These are phyloP conservation scores for Vigna mungo DNA, from an alignment of 306 rosid genomes.

Conservation along the genomic window DNA sequence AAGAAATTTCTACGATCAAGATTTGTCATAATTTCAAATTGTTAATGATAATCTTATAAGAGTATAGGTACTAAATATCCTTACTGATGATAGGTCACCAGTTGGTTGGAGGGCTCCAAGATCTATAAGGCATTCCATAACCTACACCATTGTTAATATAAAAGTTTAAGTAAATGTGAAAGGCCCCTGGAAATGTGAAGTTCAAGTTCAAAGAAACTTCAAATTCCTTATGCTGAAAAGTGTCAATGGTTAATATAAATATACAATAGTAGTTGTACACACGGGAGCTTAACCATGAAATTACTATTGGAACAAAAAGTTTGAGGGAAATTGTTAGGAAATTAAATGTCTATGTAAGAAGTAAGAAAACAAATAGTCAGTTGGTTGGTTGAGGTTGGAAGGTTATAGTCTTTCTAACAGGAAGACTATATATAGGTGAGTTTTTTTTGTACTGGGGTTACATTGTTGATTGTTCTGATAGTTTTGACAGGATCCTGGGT, in stretches of 20 bases:
- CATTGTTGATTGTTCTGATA: too few species aligned
- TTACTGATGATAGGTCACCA: constrained; percentile 78
- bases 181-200: not conserved
- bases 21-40: constrained; percentile 6
- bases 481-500: too few species aligned
- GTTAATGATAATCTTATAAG: constrained; percentile 6
- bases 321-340: constrained; percentile 1
- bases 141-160: constrained; percentile 56
- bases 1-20: constrained; percentile 14
- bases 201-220: not conserved
- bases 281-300: not conserved
- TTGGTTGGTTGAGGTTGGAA: too few species aligned
- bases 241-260: not conserved
- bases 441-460: too few species aligned
- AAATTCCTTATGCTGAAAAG: constrained; percentile 20
- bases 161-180: constrained; percentile 34
- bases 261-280: constrained; percentile 1
- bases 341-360: too few species aligned
- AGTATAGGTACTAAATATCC: constrained; percentile 1
- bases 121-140: constrained; percentile 77
- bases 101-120: constrained; percentile 93
- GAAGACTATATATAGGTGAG: too few species aligned
- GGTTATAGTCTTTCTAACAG: too few species aligned
- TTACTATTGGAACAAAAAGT: not conserved
- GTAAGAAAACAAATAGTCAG: too few species aligned